A percentile compares a stretch with the other conserved stretches of the same genome.
phyloP scores from a whole-genome alignment of 164 flowering plant genomes.

The Stephania yunnanensis region DNA sequence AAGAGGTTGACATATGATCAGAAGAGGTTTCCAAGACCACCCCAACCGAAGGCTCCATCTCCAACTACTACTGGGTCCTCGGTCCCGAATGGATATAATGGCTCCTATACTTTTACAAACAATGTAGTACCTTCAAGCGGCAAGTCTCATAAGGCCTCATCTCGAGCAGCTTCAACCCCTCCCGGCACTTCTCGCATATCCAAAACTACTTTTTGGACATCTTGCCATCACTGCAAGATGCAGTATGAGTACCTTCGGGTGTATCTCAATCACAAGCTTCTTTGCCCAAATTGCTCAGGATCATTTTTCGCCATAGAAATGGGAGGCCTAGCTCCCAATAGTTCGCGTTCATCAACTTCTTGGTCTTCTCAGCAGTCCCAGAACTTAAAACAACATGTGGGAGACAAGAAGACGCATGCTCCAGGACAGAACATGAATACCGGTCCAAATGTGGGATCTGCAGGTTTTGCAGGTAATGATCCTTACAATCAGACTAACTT shows the following conservation, averaged over 20 bases:
- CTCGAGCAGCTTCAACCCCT: constrained; percentile 16
- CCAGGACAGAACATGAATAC: constrained; percentile 17
- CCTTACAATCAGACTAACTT: constrained; percentile 23
- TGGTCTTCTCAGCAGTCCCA: constrained; percentile 37
- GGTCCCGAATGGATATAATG: constrained; percentile 30
- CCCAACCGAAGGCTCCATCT: constrained; percentile 11
- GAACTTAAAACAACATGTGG: background rate
- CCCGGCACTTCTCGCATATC: constrained; percentile 30
- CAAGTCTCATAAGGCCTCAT: constrained; percentile 27
- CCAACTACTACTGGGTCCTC: constrained; percentile 22
- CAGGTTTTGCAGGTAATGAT: constrained; percentile 17
- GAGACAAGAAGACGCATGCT: background rate
- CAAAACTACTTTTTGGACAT: constrained; percentile 63
- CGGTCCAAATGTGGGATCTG: constrained; percentile 13
- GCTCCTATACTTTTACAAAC: constrained; percentile 42
- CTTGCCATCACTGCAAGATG: constrained; percentile 64
- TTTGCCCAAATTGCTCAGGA: constrained; percentile 60
- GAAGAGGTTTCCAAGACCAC: constrained; percentile 32
- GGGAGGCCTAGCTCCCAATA: constrained; percentile 36
- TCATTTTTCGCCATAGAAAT: constrained; percentile 66
- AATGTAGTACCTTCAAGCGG: constrained; percentile 23
- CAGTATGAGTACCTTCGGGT: constrained; percentile 62
- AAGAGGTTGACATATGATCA: constrained; percentile 56
- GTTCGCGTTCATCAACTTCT: constrained; percentile 22
- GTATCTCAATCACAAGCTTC: constrained; percentile 60